Evolutionary conservation across 73 alveolate genomes (phyloP).

Genomic region (Blepharisma stoltei): DNA sequence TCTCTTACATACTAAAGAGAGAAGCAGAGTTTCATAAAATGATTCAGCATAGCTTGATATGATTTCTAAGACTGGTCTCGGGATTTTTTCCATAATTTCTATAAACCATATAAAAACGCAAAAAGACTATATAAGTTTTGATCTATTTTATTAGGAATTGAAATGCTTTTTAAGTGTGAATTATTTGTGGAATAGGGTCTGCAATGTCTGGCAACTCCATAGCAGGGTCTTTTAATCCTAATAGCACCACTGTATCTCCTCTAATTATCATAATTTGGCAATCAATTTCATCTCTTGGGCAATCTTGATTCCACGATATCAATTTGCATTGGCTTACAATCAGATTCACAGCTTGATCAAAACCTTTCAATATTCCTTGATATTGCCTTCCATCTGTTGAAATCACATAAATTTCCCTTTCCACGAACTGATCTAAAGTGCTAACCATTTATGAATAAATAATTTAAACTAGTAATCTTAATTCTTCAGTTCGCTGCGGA

Average conservation of each 20-base stretch:
- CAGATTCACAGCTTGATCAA: conserved; percentile 9
- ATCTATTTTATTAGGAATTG: too few species aligned
- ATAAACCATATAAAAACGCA: too few species aligned
- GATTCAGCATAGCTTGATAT: too few species aligned
- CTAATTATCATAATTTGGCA: not conserved
- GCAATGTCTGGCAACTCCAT: not conserved
- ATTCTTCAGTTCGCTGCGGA: too few species aligned
- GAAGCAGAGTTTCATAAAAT: too few species aligned
- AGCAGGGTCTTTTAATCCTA: not conserved
- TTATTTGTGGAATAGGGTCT: conserved; percentile 1
- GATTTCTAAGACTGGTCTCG: too few species aligned
- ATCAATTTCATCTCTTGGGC: conserved; percentile 10
- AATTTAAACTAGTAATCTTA: too few species aligned
- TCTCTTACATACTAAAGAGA: too few species aligned
- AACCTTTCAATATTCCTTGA: conserved; percentile 18
- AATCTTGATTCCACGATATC: not conserved
- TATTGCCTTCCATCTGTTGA: conserved; percentile 12
- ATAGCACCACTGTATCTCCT: conserved; percentile 13
- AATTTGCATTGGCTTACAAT: not conserved
- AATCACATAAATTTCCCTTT: not conserved
- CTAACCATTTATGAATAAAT: not conserved
- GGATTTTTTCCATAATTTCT: too few species aligned
- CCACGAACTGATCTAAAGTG: not conserved
- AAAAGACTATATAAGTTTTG: too few species aligned
- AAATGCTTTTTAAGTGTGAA: not conserved